Base-by-base conservation (phyloP, 129 eudicot genomes). In the Heracleum sosnowskyi region DNA sequence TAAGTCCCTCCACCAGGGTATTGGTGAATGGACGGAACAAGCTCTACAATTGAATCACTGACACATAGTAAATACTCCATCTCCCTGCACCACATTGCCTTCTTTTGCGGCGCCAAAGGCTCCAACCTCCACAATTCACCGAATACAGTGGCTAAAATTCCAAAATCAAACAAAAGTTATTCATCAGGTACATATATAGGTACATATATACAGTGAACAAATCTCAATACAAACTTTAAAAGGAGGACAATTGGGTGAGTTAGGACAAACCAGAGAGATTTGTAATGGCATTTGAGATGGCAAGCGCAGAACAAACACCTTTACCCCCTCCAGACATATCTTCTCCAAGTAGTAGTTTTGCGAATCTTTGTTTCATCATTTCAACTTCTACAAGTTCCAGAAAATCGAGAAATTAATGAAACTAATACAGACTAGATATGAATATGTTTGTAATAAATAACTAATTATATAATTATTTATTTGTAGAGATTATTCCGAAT, bases 321-420 rank as follows among this genome's bases (percentile, higher is more conserved):
- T 91, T 95, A 7, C 97, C 97, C 37, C 98, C 98, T 62, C 98
- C 97, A 82, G 97, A 90, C 98, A 95, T 95, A 82, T 95, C 98
- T 83, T 95, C 98, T 44, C 98, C 98, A 10, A 95, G 92, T 79
- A 95, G 92, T 13, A 95, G 93, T 87, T 95, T 95, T 28, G 97
- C 97, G 79, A 95, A 95, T 78, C 98, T 90, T 76, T 91, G 96
- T 85, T 91, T 95, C 98, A 95, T 95, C 97, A 91, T 83, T 77
- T 91, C 94, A 40, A 91, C 73, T 77, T 91, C 97, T 94, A 72
- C 53, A 72, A 51, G 46, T 63, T 49, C 35, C 13, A 36, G 16
- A 42, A 82, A 45, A 76, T 4, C 7, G 35, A 46, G 5, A 47
- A 55, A 26, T 36, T 10, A 0, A n/a, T 37, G 15, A 37, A 49